These are phyloP conservation scores for Erysimum cheiri DNA, from an alignment of 441 rosid genomes.

Conservation along the genomic window DNA sequence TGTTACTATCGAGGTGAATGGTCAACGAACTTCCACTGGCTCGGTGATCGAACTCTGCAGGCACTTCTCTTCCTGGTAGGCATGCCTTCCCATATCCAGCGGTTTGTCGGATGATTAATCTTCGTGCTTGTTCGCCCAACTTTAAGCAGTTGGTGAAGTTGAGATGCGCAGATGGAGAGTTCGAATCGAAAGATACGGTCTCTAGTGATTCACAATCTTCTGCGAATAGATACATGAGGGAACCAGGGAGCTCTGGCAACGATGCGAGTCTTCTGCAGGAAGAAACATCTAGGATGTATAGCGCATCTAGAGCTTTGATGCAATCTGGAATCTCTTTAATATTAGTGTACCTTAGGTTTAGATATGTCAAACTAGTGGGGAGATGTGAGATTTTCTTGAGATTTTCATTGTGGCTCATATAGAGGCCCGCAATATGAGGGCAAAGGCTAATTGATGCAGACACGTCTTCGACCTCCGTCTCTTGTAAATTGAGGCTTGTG, in stretches of 20 bases:
- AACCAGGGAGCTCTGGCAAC: background rate
- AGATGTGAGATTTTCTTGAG: too few species aligned
- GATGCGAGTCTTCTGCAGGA: background rate
- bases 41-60: background rate
- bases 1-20: background rate
- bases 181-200: background rate
- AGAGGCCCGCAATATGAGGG: too few species aligned
- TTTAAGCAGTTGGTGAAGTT: background rate
- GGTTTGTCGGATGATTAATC: background rate
- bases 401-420: too few species aligned
- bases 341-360: too few species aligned
- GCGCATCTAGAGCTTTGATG: too few species aligned
- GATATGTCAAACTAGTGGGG: too few species aligned
- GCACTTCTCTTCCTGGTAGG: background rate
- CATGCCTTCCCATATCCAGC: too few species aligned
- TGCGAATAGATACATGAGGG: background rate
- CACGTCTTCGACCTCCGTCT: too few species aligned
- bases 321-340: too few species aligned
- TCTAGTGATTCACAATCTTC: background rate
- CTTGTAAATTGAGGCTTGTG: too few species aligned
- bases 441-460: too few species aligned
- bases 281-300: background rate
- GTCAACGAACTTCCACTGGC: background rate
- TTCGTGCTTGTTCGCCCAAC: background rate
- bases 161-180: background rate